Base-by-base conservation (phyloP, 371 early-diverging fungal genomes). In the Blakeslea trispora region DNA sequence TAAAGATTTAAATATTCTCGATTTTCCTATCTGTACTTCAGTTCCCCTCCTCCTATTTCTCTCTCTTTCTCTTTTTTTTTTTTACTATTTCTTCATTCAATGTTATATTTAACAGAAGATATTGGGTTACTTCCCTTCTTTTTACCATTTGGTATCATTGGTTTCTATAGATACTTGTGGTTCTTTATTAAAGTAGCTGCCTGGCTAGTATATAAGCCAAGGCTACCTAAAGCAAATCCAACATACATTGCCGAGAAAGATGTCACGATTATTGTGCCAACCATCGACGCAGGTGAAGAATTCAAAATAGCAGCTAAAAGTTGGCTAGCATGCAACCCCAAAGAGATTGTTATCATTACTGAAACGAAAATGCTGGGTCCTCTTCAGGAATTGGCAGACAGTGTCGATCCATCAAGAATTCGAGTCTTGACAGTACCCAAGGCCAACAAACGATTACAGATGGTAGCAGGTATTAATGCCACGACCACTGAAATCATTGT, bases 231-330 rank as follows among this genome's bases (percentile, higher is more conserved):
- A 39, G 64, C 57, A 10, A 74, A 80, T 41, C 84, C 84, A 4
- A 73, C 79, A 22, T 84, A 84, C 58, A 60, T 61, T 5, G 45
- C 81, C 11, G 74, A 81, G 48, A 66, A 69, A 61, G 88, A 89
- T 61, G 90, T 88, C 13, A 89, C 88, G 44, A 86, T 89, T 57
- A 71, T 88, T 46, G 88, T 89, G 7, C 87, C 88, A 1, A 89
- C 90, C 37, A 89, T 89, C 58, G 90, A 89, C 67, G 87, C 88
- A 5, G 88, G 90, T 55, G 87, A 84, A 52, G 88, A 88, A 64
- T 87, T 88, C 62, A 81, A 79, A 50, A 74, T 82, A 52, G 90
- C 88, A 1, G 79, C 87, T 1, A 66, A 65, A 17, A 83, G 85
- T 10, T 89, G 90, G 90, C 65, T 89, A 18, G 80, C 71, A 21